Conservation (phyloP, 495 filamentous ascomycete species). For the Xylaria bambusicola region DNA sequence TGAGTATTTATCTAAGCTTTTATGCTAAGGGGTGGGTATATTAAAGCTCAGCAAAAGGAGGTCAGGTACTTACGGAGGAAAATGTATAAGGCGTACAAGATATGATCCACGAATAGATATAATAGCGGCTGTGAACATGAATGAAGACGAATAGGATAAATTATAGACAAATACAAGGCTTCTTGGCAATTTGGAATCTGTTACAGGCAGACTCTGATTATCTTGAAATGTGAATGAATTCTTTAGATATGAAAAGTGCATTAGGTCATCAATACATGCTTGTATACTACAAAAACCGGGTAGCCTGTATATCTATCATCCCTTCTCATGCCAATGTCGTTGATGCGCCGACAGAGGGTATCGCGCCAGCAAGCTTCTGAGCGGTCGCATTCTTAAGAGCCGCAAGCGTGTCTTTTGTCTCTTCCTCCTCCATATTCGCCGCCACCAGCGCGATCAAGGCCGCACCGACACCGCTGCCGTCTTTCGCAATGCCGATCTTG, state of each 20-base stretch:
- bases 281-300: not conserved
- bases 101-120: not conserved
- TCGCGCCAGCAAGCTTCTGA: constrained; percentile 18
- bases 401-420: constrained; percentile 23
- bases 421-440: constrained; percentile 50
- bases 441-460: constrained; percentile 84
- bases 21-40: too few species aligned
- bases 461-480: constrained; percentile 88
- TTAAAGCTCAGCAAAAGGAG: too few species aligned
- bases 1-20: too few species aligned
- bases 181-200: too few species aligned
- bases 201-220: not conserved
- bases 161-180: constrained; percentile 19
- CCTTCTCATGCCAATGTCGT: constrained; percentile 25
- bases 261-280: constrained; percentile 27
- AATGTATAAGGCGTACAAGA: too few species aligned
- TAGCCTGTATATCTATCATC: not conserved
- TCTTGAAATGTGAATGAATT: constrained; percentile 1
- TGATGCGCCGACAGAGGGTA: constrained; percentile 26
- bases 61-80: too few species aligned
- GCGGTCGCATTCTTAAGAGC: constrained; percentile 24
- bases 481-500: constrained; percentile 90
- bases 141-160: not conserved
- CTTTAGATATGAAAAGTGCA: constrained; percentile 24
- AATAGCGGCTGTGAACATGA: not conserved